Percentiles rank a stretch among this genome's conserved stretches.
Evolutionary conservation across 257 asterid genomes (phyloP).

Genomic region (Perilla frutescens): DNA sequence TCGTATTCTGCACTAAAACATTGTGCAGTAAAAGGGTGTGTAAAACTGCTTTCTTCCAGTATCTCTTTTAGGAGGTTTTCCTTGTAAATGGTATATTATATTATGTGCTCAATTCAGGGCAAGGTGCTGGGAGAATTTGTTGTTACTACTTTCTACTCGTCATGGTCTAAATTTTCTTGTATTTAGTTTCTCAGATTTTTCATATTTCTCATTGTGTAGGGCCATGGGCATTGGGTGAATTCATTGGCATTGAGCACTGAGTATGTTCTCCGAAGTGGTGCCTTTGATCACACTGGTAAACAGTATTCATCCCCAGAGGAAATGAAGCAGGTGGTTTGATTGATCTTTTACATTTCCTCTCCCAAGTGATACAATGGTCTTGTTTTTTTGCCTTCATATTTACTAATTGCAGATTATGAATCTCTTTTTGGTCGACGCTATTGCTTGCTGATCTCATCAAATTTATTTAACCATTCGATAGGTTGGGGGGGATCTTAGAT

Average conservation of each 20-base stretch:
- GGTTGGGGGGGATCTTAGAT: not conserved
- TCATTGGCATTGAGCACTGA: slow-evolving; percentile 95
- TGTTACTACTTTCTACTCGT: slow-evolving; percentile 28
- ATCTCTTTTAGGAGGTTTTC: not conserved
- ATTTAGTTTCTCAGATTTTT: slow-evolving; percentile 22
- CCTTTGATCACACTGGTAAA: slow-evolving; percentile 83
- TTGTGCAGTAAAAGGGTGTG: slow-evolving; percentile 12
- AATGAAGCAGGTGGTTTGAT: slow-evolving; percentile 74
- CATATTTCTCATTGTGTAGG: slow-evolving; percentile 51
- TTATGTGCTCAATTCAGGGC: slow-evolving; percentile 21
- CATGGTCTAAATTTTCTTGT: slow-evolving; percentile 11
- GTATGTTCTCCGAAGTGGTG: slow-evolving; percentile 92
- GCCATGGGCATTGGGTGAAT: slow-evolving; percentile 99
- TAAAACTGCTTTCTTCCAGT: not conserved
- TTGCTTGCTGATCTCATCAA: slow-evolving; percentile 13
- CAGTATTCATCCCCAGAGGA: slow-evolving; percentile 79
- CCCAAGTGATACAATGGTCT: slow-evolving; percentile 6
- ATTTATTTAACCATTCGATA: not conserved
- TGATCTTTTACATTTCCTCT: slow-evolving; percentile 25
- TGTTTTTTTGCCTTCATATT: no score
- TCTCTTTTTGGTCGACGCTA: not conserved
- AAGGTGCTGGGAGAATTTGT: not conserved
- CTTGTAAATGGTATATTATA: not conserved
- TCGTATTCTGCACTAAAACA: not conserved
- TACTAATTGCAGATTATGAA: no score